A percentile compares a stretch with the other conserved stretches of the same genome.
Evolutionary conservation across 306 rosid species (phyloP).

Genomic region (Vicia sativa): DNA sequence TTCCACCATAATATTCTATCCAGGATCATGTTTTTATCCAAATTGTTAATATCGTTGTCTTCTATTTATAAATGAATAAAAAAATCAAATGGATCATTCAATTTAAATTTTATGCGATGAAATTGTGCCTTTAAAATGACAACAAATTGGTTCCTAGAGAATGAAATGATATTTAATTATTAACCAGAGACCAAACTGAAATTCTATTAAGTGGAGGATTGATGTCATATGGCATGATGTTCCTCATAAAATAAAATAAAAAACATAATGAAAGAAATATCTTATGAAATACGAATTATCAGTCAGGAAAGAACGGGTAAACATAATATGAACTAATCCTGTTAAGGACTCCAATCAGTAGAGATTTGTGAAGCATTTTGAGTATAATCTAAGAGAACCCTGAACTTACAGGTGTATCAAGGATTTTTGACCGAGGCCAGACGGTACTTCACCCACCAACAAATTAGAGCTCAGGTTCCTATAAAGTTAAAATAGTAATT

Average conservation of each 20-base stretch:
- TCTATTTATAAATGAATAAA: slow-evolving; percentile 27
- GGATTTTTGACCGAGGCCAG: slow-evolving; percentile 74
- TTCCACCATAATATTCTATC: too few species aligned
- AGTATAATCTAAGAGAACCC: slow-evolving; percentile 18
- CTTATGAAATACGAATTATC: slow-evolving; percentile 20
- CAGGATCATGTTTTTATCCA: too few species aligned
- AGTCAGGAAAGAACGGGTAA: neutral
- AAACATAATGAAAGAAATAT: slow-evolving; percentile 13
- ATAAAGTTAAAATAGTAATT: slow-evolving; percentile 29
- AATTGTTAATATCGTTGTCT: too few species aligned
- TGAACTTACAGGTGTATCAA: slow-evolving; percentile 70
- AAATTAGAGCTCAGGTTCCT: slow-evolving; percentile 90
- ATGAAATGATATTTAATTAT: slow-evolving; percentile 13
- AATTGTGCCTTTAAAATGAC: slow-evolving; percentile 2
- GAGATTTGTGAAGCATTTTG: slow-evolving; percentile 24
- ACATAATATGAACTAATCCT: slow-evolving; percentile 23
- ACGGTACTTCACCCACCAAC: slow-evolving; percentile 67
- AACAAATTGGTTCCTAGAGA: slow-evolving; percentile 1
- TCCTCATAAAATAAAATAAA: neutral
- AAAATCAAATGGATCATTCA: slow-evolving; percentile 7
- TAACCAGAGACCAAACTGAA: neutral
- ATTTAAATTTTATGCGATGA: slow-evolving; percentile 9
- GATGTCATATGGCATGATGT: neutral
- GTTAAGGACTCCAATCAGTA: neutral
- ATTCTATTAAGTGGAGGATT: neutral